These are phyloP conservation scores for Salvia hispanica DNA, from an alignment of 257 asterid species.

Conservation along the genomic window DNA sequence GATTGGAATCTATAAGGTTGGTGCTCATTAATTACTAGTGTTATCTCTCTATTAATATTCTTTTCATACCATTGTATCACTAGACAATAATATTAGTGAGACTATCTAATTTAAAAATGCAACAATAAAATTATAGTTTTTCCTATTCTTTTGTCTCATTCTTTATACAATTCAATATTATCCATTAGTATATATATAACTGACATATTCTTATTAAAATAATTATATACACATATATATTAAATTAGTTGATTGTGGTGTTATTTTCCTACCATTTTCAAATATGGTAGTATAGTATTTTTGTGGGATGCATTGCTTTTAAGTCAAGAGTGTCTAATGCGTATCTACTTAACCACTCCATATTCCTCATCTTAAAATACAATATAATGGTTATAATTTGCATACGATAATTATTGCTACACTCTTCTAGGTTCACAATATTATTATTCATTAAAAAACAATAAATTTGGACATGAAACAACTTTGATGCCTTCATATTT, in stretches of 20 bases:
- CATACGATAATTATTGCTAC: not conserved
- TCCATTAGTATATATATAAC: not conserved
- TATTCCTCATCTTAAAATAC: not conserved
- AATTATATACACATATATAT: not conserved
- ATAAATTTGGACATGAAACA: too few species aligned
- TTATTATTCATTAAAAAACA: too few species aligned
- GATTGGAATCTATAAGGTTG: constrained; percentile 35
- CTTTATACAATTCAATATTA: too few species aligned
- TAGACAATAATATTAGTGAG: not conserved
- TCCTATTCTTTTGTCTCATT: too few species aligned
- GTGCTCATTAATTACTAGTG: constrained; percentile 26
- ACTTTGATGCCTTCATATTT: too few species aligned
- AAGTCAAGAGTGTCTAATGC: constrained; percentile 35
- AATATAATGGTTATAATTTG: constrained; percentile 13
- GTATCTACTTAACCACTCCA: constrained; percentile 26
- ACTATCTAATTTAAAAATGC: too few species aligned
- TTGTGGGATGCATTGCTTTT: constrained; percentile 19
- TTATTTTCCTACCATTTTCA: not conserved
- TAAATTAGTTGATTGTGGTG: not conserved
- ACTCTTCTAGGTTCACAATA: not conserved
- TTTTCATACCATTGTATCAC: constrained; percentile 1
- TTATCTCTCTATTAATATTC: not conserved
- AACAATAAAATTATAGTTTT: not conserved
- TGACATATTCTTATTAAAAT: not conserved
- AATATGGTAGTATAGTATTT: not conserved